Conservation (phyloP, 441 rosid genomes). For the Caryocar brasiliense region DNA sequence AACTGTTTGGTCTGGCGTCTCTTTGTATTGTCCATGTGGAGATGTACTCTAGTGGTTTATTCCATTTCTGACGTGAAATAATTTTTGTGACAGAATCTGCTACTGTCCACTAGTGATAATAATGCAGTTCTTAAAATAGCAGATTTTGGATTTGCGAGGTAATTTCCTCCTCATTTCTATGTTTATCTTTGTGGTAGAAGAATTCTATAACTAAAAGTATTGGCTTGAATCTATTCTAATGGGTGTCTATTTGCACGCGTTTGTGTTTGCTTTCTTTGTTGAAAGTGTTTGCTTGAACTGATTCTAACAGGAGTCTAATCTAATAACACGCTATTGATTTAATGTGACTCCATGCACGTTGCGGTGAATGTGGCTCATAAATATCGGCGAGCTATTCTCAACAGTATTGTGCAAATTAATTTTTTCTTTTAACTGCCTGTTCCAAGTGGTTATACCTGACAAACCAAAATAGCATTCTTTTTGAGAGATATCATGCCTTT, state of each 20-base stretch:
- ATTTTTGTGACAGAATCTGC: conserved; percentile 74
- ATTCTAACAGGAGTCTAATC: too few relatives aligned
- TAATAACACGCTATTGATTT: too few relatives aligned
- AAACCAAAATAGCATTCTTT: not conserved
- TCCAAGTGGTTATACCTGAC: not conserved
- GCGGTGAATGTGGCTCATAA: too few relatives aligned
- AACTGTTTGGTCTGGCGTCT: too few relatives aligned
- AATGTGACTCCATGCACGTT: too few relatives aligned
- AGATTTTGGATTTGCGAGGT: conserved; percentile 99
- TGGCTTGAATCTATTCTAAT: too few relatives aligned
- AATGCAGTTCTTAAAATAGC: conserved; percentile 80
- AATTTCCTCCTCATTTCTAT: conserved; percentile 8
- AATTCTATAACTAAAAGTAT: too few relatives aligned
- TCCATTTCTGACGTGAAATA: conserved; percentile 19
- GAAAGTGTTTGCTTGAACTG: too few relatives aligned
- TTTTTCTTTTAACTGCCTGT: not conserved
- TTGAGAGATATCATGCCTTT: too few relatives aligned
- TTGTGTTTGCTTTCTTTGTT: not conserved
- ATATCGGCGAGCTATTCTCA: too few relatives aligned
- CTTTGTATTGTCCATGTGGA: conserved; percentile 6
- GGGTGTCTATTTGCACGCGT: too few relatives aligned
- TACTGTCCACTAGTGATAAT: conserved; percentile 55
- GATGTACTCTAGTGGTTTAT: conserved; percentile 1
- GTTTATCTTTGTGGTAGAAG: not conserved
- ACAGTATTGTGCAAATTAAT: not conserved